Evolutionary conservation across 208 protist genomes (phyloP).

Genomic region (Leishmania amazonensis): DNA sequence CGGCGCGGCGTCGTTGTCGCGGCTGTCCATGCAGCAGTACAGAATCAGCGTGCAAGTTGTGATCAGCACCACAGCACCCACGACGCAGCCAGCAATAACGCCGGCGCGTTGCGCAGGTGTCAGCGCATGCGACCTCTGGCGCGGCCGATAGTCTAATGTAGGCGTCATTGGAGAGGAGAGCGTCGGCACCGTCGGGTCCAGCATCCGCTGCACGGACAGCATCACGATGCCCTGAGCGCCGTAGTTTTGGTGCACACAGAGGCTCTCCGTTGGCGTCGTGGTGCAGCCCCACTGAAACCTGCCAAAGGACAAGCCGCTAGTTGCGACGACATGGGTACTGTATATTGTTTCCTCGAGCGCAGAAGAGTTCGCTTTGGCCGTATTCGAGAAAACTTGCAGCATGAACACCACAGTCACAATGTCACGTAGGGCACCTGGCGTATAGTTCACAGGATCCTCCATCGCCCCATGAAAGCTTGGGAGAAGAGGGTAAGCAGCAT

Average conservation of each 20-base stretch:
- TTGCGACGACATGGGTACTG: not conserved
- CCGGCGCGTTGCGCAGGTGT: slow-evolving; percentile 30
- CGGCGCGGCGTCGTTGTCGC: slow-evolving; percentile 54
- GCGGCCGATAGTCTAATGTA: slow-evolving; percentile 35
- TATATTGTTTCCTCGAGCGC: not conserved
- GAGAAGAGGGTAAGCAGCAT: not conserved
- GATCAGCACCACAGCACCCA: slow-evolving; percentile 17
- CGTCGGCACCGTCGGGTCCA: slow-evolving; percentile 24
- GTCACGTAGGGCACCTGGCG: not conserved
- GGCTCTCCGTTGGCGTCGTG: not conserved
- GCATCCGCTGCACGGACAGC: slow-evolving; percentile 31
- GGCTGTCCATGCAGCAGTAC: slow-evolving; percentile 25
- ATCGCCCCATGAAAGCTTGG: not conserved
- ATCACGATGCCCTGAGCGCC: slow-evolving; percentile 42
- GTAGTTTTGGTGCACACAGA: slow-evolving; percentile 47
- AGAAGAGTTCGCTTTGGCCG: not conserved
- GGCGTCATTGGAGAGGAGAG: slow-evolving; percentile 27
- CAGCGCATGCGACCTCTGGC: not conserved
- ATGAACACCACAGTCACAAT: not conserved
- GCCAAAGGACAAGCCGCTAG: not conserved
- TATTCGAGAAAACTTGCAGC: slow-evolving; percentile 14
- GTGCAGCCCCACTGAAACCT: slow-evolving; percentile 5
- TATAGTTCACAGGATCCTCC: not conserved
- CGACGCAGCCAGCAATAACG: slow-evolving; percentile 30
- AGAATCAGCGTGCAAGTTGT: slow-evolving; percentile 15